Evolutionary conservation across 2,329 filamentous ascomycete species (phyloP), one percentile per base, ranked within the genome.

Genomic region (Parastagonospora avenae): DNA sequence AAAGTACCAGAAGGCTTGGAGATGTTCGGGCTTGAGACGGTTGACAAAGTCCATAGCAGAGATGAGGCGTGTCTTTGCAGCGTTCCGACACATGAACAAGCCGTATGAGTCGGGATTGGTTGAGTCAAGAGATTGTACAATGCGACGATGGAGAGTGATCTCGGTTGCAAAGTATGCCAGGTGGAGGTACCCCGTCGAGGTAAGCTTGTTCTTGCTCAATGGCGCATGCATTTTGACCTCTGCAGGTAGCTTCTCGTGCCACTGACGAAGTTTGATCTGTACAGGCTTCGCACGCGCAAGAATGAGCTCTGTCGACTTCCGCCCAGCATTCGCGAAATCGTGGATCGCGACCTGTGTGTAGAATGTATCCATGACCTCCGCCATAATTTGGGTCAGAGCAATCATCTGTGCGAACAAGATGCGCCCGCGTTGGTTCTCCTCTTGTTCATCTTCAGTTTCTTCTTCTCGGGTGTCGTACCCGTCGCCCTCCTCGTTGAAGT

Each of bases 21-120:
- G 82, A 65, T 97, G 92, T 31, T 87, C 85, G 0, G 91, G 91
- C 38, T 89, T 91, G 29, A 97, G 83, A 0, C 93, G 88, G 75
- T 97, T 97, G 64, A 96, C 92, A 74, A 97, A 96, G 72, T 97
- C 93, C 90, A 97, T 96, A 57, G 92, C 92, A 16, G 90, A 95
- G 68, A 97, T 96, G 30, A 97, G 82, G 5, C 93, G 88, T 0
- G 93, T 95, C 73, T 97, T 97, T 46, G 93, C 93, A 4, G 93
- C 93, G 50, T 88, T 92, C 46, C 93, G 91, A 74, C 92, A 96
- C 62, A 97, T 96, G 74, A 95, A 91, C 48, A 92, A 84, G 42
- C 96, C 85, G 64, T 97, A 96, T 0, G 88, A 83, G 68, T 96
- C 91, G 15, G 77, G 79, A 12, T 76, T 73, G 1, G 79, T 73